phyloP scores from a whole-genome alignment of 2,329 filamentous ascomycete genomes.

The Fusarium sp. region DNA sequence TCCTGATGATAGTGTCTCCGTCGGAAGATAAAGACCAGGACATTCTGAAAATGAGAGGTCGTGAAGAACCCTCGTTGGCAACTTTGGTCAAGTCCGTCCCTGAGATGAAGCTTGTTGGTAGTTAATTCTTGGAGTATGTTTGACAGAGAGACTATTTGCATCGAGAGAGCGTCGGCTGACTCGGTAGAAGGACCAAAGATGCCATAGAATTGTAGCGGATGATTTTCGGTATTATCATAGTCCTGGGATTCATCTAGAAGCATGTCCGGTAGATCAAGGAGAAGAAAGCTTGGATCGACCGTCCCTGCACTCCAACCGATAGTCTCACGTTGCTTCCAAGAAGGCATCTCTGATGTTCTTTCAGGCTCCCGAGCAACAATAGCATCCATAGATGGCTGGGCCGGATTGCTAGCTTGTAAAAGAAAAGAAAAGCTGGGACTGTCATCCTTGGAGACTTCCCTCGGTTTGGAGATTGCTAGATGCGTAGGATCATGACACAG shows the following conservation, averaged over 20 bases:
- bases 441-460: not conserved
- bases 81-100: not conserved
- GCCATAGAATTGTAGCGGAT: not conserved
- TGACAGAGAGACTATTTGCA: not conserved
- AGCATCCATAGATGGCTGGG: not conserved
- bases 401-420: constrained; percentile 4
- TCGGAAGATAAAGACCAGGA: constrained; percentile 3
- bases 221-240: accelerated
- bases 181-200: not conserved
- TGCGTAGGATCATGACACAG: constrained; percentile 15
- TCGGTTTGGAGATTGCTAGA: no score
- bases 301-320: not conserved
- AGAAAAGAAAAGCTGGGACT: constrained; percentile 6
- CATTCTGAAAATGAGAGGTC: not conserved
- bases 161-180: not conserved
- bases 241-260: not conserved
- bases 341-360: not conserved
- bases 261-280: constrained; percentile 15
- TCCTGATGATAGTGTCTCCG: constrained; percentile 15
- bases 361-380: constrained; percentile 19
- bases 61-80: constrained; percentile 5
- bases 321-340: not conserved
- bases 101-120: constrained; percentile 5
- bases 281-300: constrained; percentile 12
- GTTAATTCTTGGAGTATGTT: not conserved